Percentiles rank a stretch among this genome's conserved stretches.
These are phyloP conservation scores for Tetraselmis striata DNA, from an alignment of 139 green algal species.

Conservation along the genomic window DNA sequence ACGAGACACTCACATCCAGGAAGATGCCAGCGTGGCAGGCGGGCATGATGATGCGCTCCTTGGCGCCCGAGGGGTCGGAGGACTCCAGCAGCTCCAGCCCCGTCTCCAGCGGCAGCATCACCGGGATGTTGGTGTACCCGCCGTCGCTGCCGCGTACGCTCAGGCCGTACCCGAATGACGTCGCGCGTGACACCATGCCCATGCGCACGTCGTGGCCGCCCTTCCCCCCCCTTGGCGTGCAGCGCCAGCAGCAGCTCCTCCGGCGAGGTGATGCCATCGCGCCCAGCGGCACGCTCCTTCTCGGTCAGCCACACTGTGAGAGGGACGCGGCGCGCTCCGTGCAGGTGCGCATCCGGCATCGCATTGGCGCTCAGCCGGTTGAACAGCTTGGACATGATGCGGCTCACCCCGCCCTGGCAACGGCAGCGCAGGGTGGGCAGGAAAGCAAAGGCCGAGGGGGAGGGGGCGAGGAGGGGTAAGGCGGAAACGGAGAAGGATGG, in stretches of 20 bases:
- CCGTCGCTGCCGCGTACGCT: not conserved
- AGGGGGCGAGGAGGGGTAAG: too few species aligned
- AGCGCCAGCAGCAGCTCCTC: conserved; percentile 4
- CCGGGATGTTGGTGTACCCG: not conserved
- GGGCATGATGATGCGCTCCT: not conserved
- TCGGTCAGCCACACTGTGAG: not conserved
- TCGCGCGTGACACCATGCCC: conserved; percentile 3
- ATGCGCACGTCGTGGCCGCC: not conserved
- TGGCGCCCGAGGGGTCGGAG: not conserved
- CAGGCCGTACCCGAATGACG: conserved; percentile 8
- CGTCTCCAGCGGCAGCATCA: not conserved
- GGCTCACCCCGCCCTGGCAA: not conserved
- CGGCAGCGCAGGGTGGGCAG: too few species aligned
- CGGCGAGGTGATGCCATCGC: not conserved
- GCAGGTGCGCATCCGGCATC: conserved; percentile 1
- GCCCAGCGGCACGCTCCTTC: not conserved
- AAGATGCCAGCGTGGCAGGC: not conserved
- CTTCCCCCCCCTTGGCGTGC: not conserved
- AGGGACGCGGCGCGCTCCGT: not conserved
- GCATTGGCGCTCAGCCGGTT: conserved; percentile 13
- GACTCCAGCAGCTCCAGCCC: not conserved
- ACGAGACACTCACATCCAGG: not conserved
- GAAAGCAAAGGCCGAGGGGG: too few species aligned
- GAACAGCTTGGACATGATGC: not conserved
- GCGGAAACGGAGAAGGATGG: too few species aligned